A percentile compares a stretch with the other conserved stretches of the same genome.
phyloP scores from a whole-genome alignment of 306 rosid genomes.

The Clitoria ternatea region DNA sequence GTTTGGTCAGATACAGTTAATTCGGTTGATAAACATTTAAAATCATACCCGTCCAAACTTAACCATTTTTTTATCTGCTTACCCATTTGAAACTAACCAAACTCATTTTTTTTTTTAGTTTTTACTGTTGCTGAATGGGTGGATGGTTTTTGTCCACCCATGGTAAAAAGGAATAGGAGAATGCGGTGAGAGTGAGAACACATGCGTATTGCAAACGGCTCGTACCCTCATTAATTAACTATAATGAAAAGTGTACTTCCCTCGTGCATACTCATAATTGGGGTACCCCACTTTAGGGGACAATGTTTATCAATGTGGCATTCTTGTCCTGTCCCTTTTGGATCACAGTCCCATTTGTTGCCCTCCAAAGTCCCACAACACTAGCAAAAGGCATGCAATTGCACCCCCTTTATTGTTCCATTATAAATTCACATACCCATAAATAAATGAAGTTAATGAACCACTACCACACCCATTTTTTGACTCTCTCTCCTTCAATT shows the following conservation, averaged over 20 bases:
- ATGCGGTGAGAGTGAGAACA: not conserved
- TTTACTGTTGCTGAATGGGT: too few relatives aligned
- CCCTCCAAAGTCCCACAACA: constrained; percentile 22
- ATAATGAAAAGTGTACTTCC: constrained; percentile 43
- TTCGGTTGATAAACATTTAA: too few relatives aligned
- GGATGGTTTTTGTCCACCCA: too few relatives aligned
- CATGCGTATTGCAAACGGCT: constrained; percentile 25
- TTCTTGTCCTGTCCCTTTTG: constrained; percentile 39
- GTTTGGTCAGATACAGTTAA: too few relatives aligned
- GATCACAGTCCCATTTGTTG: constrained; percentile 29
- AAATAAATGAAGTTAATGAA: constrained; percentile 16
- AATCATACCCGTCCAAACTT: too few relatives aligned
- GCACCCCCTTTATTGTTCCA: not conserved
- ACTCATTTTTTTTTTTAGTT: too few relatives aligned
- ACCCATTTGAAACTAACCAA: too few relatives aligned
- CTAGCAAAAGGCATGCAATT: constrained; percentile 22
- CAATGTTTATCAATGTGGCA: constrained; percentile 37
- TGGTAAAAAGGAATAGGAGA: not conserved
- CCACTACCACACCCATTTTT: not conserved
- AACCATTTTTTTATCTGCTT: too few relatives aligned
- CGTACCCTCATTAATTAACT: constrained; percentile 13
- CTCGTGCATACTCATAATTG: constrained; percentile 46
- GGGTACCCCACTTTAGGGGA: constrained; percentile 54
- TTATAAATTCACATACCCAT: constrained; percentile 9
- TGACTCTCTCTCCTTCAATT: not conserved